These are phyloP conservation scores for Monilinia polystroma DNA, from an alignment of 2,329 filamentous ascomycete species.

Conservation along the genomic window DNA sequence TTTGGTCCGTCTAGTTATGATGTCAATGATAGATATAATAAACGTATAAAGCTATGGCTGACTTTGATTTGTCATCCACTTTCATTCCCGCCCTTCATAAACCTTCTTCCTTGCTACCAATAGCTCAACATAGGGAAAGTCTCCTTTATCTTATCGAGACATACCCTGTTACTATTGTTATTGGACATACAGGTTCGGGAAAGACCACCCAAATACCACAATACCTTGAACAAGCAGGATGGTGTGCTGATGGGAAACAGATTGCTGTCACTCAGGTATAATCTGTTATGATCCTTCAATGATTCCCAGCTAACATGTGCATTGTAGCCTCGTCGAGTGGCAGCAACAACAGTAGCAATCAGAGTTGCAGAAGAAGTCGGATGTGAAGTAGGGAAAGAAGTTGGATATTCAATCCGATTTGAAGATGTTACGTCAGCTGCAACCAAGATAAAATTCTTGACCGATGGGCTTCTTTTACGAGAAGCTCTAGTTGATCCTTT, in stretches of 20 bases:
- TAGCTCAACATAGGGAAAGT: slow-evolving; percentile 75
- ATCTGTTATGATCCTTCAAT: background rate
- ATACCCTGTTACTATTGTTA: slow-evolving; percentile 78
- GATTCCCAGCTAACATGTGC: slow-evolving; percentile 22
- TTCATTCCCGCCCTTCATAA: slow-evolving; percentile 86
- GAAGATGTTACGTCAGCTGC: slow-evolving; percentile 85
- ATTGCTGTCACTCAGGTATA: slow-evolving; percentile 87
- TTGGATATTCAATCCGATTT: slow-evolving; percentile 89
- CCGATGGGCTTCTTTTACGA: slow-evolving; percentile 84
- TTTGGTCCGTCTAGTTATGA: too few species aligned
- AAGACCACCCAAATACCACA: slow-evolving; percentile 97
- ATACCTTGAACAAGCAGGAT: slow-evolving; percentile 83
- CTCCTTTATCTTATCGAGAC: slow-evolving; percentile 86
- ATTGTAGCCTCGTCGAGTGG: slow-evolving; percentile 76
- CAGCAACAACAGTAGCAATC: slow-evolving; percentile 83
- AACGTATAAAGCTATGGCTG: slow-evolving; percentile 36
- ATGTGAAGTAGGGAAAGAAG: slow-evolving; percentile 83
- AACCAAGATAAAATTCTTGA: slow-evolving; percentile 92
- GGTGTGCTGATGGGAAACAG: slow-evolving; percentile 78
- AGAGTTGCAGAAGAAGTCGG: slow-evolving; percentile 87
- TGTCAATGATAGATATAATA: too few species aligned
- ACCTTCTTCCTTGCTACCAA: slow-evolving; percentile 78
- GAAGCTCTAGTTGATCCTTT: slow-evolving; percentile 93
- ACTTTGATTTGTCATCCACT: slow-evolving; percentile 39
- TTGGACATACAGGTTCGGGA: slow-evolving; percentile 91